Base-by-base conservation (phyloP, 768 basidiomycete genomes). In the Amanita fuliginea region DNA sequence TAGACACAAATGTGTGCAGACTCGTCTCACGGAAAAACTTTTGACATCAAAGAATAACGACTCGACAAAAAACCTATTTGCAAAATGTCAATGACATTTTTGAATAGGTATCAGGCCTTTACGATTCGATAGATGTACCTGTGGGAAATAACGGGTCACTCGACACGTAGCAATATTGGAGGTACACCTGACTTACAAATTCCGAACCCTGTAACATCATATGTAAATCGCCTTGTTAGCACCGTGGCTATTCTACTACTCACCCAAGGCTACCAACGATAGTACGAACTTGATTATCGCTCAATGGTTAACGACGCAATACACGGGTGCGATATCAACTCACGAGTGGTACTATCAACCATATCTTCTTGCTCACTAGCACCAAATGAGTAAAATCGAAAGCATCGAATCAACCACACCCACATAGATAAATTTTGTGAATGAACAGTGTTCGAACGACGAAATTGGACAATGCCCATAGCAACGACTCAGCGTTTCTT, bases 381-480 rank as follows among this genome's bases (percentile, higher is more conserved):
- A 9, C 49, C 8, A 50, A 32, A 21, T 37, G 33, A 45, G 41
- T 28, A 1, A 6, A 11, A 19, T 48, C 34, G 28, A 9, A 24
- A 11, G 9, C 26, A 6, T 10, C 41, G 10, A 14, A 35, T 13
- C 43, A 22, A 6, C 39, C 14, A 45, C 50, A 64, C 75, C 58
- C 60, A 80, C 80, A 55, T 51, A 63, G 65, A 61, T 69, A 80
- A 16, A 79, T 65, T 4, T 77, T 68, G 47, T 60, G 62, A 18
- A 74, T 69, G 54, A 78, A 81, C 64, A 78, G 66, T 30, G 69
- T 59, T 36, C 75, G 72, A 34, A 80, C 70, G 36, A 75, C 61
- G 53, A 74, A 76, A 54, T 78, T 69, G 11, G 71, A 70, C 35
- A 75, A 44, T 0, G 70, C 65, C 78, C 80, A 47, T 21, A 21